Evolutionary conservation across 2,329 filamentous ascomycete genomes (phyloP), one percentile per base, ranked within the genome.

Genomic region (Fusarium mundagurra): DNA sequence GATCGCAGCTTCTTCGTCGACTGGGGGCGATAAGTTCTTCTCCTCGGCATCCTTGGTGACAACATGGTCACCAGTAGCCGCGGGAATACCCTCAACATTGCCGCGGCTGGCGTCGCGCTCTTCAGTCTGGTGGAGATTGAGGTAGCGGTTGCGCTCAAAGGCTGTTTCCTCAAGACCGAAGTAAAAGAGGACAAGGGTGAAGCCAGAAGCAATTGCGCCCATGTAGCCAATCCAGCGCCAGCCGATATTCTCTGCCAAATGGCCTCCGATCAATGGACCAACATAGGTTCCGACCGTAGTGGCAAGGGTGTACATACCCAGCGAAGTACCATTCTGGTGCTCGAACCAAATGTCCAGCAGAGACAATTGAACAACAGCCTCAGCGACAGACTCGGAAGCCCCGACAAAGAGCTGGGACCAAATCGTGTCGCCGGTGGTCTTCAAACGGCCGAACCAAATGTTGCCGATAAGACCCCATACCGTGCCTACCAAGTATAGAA

Each of bases 381-480:
- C 88, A 5, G 87, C 88, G 47, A 87, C 87, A 14, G 87, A 84
- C 78, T 90, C 88, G 9, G 88, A 89, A 6, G 87, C 87, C 22
- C 88, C 88, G 6, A 90, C 86, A 62, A 90, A 89, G 6, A 90
- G 82, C 76, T 90, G 88, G 53, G 86, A 87, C 84, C 86, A 88
- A 63, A 89, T 85, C 6, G 86, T 85, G 64, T 88, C 86, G 22
- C 81, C 77, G 3, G 81, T 82, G 29, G 76, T 83, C 55, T 83
- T 74, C 17, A 86, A 81, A 31, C 81, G 80, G 14, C 87, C 87
- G 55, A 89, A 87, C 88, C 88, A 89, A 61, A 89, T 84, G 34
- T 86, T 85, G 5, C 88, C 88, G 27, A 86, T 81, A 12, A 89
- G 75, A 9, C 86, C 85, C 71, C 83, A 84, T 1, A 85, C 65